These are phyloP conservation scores for Candida arabinofermentans DNA, from an alignment of 805 yeast species.

Conservation along the genomic window DNA sequence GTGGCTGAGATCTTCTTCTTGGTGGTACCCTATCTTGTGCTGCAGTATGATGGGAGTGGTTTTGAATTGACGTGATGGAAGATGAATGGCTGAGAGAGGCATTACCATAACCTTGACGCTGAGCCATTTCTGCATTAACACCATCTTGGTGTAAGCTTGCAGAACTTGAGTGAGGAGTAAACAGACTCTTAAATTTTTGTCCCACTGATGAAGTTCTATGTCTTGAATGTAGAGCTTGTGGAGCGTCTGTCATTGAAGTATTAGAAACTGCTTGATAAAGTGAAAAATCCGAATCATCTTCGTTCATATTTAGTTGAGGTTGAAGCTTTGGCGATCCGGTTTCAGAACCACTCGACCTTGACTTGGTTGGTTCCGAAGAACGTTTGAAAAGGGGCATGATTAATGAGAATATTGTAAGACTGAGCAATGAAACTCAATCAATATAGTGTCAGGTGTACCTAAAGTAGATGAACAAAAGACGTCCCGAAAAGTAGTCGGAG, in stretches of 20 bases:
- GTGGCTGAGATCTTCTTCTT: slow-evolving; percentile 4
- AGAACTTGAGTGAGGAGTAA: slow-evolving; percentile 21
- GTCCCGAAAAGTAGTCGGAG: too few relatives aligned
- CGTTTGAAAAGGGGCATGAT: slow-evolving; percentile 19
- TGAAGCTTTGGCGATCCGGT: slow-evolving; percentile 10
- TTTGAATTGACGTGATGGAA: not conserved
- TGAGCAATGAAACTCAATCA: not conserved
- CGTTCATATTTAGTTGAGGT: slow-evolving; percentile 15
- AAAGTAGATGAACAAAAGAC: too few relatives aligned
- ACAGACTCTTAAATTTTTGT: slow-evolving; percentile 28
- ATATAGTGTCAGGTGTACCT: too few relatives aligned
- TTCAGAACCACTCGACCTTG: slow-evolving; percentile 1
- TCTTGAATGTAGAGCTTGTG: slow-evolving; percentile 14
- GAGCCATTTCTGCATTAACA: not conserved
- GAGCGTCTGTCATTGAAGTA: slow-evolving; percentile 16
- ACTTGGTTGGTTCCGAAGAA: slow-evolving; percentile 7
- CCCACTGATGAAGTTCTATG: slow-evolving; percentile 27
- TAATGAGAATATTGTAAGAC: not conserved
- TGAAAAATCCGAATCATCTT: slow-evolving; percentile 24
- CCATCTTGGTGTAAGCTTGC: slow-evolving; percentile 12
- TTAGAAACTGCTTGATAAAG: slow-evolving; percentile 20
- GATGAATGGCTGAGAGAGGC: not conserved
- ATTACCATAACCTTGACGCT: not conserved
- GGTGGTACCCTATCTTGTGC: slow-evolving; percentile 9
- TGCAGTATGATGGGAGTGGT: slow-evolving; percentile 4